phyloP scores from a whole-genome alignment of 768 basidiomycete genomes.

The Saitozyma podzolica region DNA sequence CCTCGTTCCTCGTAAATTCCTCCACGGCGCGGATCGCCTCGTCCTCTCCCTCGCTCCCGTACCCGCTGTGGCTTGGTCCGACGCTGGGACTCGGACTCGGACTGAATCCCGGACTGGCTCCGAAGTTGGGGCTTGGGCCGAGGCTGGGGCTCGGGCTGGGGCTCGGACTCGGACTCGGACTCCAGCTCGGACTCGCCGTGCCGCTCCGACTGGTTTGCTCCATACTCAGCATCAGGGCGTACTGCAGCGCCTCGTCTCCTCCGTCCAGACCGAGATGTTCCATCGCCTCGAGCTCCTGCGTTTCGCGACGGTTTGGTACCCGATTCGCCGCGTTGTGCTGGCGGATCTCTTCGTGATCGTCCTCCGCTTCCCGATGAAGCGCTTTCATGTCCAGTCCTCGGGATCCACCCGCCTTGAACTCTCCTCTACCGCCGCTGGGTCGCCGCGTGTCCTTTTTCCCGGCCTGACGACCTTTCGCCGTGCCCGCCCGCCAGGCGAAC shows the following conservation, averaged over 20 bases:
- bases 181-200: neutral
- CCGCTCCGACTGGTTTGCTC: conserved; percentile 20
- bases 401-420: neutral
- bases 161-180: neutral
- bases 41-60: conserved; percentile 7
- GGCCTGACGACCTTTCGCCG: conserved; percentile 30
- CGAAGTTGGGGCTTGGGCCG: neutral
- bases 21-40: conserved; percentile 32
- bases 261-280: conserved; percentile 43
- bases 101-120: neutral
- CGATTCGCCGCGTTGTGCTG: neutral
- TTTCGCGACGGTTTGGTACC: conserved; percentile 17
- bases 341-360: conserved; percentile 29
- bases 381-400: conserved; percentile 30
- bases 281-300: conserved; percentile 30
- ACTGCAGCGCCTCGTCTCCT: conserved; percentile 47
- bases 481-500: conserved; percentile 46
- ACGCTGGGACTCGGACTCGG: neutral
- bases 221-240: conserved; percentile 48
- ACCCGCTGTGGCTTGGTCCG: neutral
- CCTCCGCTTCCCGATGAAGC: conserved; percentile 33
- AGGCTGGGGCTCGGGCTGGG: neutral
- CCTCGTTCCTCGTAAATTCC: conserved; percentile 27
- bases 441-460: conserved; percentile 25
- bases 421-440: conserved; percentile 14